Percentiles rank a stretch among this genome's conserved stretches.
Conservation (phyloP, 139 green algal species). For the Desmodesmus armatus region DNA sequence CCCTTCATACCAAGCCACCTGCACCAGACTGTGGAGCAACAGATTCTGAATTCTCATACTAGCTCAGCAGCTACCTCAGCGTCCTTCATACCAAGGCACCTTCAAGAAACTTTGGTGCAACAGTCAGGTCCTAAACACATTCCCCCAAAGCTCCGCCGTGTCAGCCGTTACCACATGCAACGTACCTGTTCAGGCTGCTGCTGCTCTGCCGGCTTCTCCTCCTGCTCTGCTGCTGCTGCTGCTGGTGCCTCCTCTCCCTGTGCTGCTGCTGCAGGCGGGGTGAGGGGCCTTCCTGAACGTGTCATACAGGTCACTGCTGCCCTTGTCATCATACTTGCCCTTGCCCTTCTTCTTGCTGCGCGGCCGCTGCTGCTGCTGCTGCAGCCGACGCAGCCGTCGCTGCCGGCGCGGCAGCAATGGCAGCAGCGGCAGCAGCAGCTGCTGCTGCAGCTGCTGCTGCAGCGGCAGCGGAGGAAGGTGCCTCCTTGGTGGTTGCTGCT, state of each 20-base stretch:
- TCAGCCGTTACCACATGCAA: no score
- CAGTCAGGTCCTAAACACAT: no score
- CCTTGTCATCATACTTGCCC: constrained; percentile 9
- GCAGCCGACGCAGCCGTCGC: constrained; percentile 10
- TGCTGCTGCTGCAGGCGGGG: neutral
- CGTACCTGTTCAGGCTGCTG: no score
- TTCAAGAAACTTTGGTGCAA: no score
- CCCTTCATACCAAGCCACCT: no score
- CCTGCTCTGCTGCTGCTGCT: neutral
- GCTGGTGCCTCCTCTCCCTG: neutral
- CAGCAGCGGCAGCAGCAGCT: constrained; percentile 8
- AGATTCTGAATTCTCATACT: no score
- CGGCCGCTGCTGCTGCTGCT: neutral
- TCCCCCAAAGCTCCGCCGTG: no score
- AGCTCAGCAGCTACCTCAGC: constrained; percentile 18
- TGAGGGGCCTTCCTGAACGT: constrained; percentile 12
- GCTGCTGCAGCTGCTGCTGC: neutral
- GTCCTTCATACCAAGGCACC: no score
- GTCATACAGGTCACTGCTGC: constrained; percentile 40
- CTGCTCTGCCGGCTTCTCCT: neutral
- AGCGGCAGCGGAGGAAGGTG: neutral
- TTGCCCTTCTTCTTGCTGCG: constrained; percentile 9
- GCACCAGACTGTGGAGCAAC: no score
- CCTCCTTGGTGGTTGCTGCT: neutral
- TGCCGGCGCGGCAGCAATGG: neutral